Evolutionary conservation across 2,329 filamentous ascomycete species (phyloP), one percentile per base, ranked within the genome.

Genomic region (Trichoderma arundinaceum): DNA sequence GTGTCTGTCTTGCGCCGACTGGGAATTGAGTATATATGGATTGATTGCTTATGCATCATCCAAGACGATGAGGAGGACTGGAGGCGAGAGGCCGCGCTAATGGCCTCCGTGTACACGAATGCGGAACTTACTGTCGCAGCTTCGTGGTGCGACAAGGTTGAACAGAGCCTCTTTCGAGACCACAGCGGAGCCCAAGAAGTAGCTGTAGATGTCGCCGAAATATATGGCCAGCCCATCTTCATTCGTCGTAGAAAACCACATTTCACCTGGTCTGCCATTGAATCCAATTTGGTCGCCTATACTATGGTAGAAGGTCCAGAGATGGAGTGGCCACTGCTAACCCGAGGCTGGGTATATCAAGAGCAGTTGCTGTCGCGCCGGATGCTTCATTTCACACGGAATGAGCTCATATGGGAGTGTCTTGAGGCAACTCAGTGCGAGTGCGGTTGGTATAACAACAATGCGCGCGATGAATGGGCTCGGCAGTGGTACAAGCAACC

Each of bases 291-390:
- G 59, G 64, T 53, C 22, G 46, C 22, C 13, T 4, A 33, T 22
- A 12, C 60, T 15, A 15, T 8, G 35, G 39, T 28, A 8, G 39
- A 53, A 3, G 39, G 59, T 38, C 43, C 66, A 1, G 58, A 66
- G 7, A 0, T 32, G 10, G 64, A 64, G 2, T 67, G 63, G 44
- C 53, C 62, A 0, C 63, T 69, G 6, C 49, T 69, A 22, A 22
- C 12, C 1, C 22, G 72, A 9, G 67, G 64, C 3, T 71, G 71
- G 71, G 66, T 70, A 9, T 72, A 70, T 38, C 72, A 72, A 35
- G 71, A 73, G 33, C 68, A 67, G 4, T 57, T 69, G 7, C 66
- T 71, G 2, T 69, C 69, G 0, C 67, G 68, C 1, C 67, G 71
- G 0, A 67, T 70, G 13, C 61, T 73, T 7, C 64, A 69, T 60